Percentiles rank a stretch among this genome's conserved stretches.
phyloP scores from a whole-genome alignment of 805 yeast genomes.

The Metschnikowia vanudenii region DNA sequence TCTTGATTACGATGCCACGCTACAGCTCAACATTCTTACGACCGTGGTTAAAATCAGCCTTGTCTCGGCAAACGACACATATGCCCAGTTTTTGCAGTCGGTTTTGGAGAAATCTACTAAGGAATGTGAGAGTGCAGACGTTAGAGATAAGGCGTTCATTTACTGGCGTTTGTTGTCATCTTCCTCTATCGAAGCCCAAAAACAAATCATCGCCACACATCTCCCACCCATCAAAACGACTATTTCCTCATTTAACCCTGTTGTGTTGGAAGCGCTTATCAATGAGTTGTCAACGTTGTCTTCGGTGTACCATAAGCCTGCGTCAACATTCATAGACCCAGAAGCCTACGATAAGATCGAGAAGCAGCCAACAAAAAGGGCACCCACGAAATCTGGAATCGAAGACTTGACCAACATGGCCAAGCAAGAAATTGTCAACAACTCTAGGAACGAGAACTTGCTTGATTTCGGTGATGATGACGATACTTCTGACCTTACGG shows the following conservation, averaged over 20 bases:
- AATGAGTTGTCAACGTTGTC: constrained; percentile 81
- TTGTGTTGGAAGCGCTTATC: constrained; percentile 63
- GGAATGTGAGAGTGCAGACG: constrained; percentile 68
- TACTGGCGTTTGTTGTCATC: constrained; percentile 75
- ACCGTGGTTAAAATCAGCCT: constrained; percentile 58
- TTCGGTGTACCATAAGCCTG: constrained; percentile 87
- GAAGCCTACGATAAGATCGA: constrained; percentile 22
- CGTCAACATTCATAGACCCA: constrained; percentile 55
- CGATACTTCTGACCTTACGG: constrained; percentile 9
- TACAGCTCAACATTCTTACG: constrained; percentile 60
- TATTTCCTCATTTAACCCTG: constrained; percentile 68
- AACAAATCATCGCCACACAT: constrained; percentile 54
- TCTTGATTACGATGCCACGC: constrained; percentile 54
- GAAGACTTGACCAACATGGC: constrained; percentile 81
- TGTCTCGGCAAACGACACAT: constrained; percentile 20
- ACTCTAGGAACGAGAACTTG: constrained; percentile 71
- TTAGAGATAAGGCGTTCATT: constrained; percentile 74
- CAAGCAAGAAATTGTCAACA: constrained; percentile 65
- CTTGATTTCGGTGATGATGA: constrained; percentile 80
- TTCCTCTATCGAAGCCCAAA: constrained; percentile 41
- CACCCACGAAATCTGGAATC: constrained; percentile 38
- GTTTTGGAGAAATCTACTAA: constrained; percentile 63
- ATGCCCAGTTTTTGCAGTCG: constrained; percentile 50
- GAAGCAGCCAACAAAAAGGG: constrained; percentile 16
- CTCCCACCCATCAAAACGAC: constrained; percentile 73